These are phyloP conservation scores for Cystobasidium tubakii DNA, from an alignment of 768 basidiomycete genomes.

Conservation along the genomic window DNA sequence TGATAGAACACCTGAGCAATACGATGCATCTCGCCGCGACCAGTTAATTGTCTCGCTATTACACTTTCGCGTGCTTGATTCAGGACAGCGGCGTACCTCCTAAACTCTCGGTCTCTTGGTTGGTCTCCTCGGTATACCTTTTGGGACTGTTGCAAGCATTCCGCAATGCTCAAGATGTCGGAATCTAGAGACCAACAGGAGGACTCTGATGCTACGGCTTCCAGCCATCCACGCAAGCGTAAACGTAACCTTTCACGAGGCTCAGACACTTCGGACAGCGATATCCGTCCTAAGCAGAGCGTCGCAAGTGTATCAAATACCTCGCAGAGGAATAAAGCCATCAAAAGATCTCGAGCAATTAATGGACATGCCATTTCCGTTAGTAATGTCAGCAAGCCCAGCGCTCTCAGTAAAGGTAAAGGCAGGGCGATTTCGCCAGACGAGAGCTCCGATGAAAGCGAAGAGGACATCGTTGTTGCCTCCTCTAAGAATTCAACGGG, in stretches of 20 bases:
- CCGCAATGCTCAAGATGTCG: not conserved
- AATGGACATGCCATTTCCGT: not conserved
- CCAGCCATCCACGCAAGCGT: not conserved
- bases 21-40: too few species aligned
- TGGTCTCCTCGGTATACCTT: too few species aligned
- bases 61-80: too few species aligned
- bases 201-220: not conserved
- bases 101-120: too few species aligned
- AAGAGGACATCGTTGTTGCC: conserved; percentile 5
- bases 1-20: too few species aligned
- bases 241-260: not conserved
- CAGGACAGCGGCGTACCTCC: too few species aligned
- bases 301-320: not conserved
- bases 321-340: not conserved
- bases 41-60: too few species aligned
- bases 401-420: not conserved
- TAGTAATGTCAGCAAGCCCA: not conserved
- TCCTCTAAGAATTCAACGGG: not conserved
- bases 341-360: not conserved
- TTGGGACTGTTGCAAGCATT: too few species aligned
- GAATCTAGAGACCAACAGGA: not conserved
- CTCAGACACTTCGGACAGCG: not conserved
- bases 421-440: not conserved
- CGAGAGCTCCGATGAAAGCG: not conserved
- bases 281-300: not conserved